These are phyloP conservation scores for Rhododendron ovatum DNA, from an alignment of 148 eudicot species.

Conservation along the genomic window DNA sequence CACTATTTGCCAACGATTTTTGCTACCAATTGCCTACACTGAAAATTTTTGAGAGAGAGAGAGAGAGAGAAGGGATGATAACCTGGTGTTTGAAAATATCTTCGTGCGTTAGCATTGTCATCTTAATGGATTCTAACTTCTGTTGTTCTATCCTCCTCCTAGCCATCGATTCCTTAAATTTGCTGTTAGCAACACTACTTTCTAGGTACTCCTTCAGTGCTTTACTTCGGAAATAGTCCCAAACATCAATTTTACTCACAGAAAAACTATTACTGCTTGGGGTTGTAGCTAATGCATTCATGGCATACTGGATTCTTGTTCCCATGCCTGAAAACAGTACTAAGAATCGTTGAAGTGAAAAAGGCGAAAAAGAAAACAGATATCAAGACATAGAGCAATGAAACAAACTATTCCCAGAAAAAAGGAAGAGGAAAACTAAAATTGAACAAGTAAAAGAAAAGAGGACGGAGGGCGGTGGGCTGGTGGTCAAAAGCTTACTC, in stretches of 20 bases:
- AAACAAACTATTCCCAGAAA: not conserved
- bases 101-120: conserved; percentile 50
- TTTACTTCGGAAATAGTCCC: not conserved
- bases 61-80: not conserved
- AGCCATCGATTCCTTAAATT: conserved; percentile 17
- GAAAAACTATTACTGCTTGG: conserved; percentile 15
- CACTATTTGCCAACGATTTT: not conserved
- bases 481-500: too few species aligned
- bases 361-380: not conserved
- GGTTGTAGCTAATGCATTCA: conserved; percentile 23
- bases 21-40: not conserved
- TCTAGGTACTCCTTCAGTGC: not conserved
- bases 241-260: conserved; percentile 8
- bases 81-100: conserved; percentile 52
- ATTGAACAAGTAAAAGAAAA: not conserved
- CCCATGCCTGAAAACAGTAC: conserved; percentile 45
- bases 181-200: not conserved
- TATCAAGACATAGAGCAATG: not conserved
- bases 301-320: conserved; percentile 31
- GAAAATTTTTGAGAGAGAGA: not conserved
- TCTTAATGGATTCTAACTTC: conserved; percentile 36
- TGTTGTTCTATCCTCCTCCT: conserved; percentile 21
- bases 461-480: too few species aligned
- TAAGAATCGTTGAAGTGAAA: not conserved
- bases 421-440: not conserved